Conservation (phyloP, 768 basidiomycete genomes). For the Tricholoma furcatifolium region DNA sequence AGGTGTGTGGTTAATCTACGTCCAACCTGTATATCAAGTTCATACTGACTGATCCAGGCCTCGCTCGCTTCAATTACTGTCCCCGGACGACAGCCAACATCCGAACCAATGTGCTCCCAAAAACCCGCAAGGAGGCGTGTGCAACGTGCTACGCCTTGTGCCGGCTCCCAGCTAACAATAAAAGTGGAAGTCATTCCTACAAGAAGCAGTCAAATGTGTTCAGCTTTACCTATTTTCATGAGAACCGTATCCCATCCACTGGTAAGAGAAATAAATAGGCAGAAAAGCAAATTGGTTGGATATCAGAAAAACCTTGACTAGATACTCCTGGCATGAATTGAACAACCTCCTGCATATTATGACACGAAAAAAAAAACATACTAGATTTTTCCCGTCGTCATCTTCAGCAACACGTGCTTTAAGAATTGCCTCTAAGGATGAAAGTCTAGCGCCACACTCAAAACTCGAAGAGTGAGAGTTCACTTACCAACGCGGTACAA, state of each 20-base stretch:
- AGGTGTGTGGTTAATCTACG: background rate
- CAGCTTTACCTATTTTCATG: background rate
- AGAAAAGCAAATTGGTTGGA: background rate
- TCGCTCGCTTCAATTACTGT: conserved; percentile 36
- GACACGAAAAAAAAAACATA: background rate
- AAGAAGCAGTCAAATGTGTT: background rate
- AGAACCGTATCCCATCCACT: conserved; percentile 2
- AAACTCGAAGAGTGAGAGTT: no score
- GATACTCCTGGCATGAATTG: background rate
- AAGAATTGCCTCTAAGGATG: background rate
- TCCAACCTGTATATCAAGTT: conserved; percentile 1
- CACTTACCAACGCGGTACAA: no score
- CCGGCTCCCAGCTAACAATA: conserved; percentile 64
- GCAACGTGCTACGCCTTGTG: conserved; percentile 54
- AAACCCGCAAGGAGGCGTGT: conserved; percentile 59
- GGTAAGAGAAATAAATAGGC: background rate
- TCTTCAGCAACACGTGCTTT: background rate
- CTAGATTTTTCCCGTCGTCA: background rate
- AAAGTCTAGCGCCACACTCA: background rate
- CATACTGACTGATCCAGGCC: conserved; percentile 57
- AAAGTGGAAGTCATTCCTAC: background rate
- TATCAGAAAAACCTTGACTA: background rate
- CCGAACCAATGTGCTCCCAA: conserved; percentile 57
- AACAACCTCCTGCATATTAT: background rate
- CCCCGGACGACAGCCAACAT: conserved; percentile 55